phyloP scores from a whole-genome alignment of 177 flowering plant species.

The Viscum album region DNA sequence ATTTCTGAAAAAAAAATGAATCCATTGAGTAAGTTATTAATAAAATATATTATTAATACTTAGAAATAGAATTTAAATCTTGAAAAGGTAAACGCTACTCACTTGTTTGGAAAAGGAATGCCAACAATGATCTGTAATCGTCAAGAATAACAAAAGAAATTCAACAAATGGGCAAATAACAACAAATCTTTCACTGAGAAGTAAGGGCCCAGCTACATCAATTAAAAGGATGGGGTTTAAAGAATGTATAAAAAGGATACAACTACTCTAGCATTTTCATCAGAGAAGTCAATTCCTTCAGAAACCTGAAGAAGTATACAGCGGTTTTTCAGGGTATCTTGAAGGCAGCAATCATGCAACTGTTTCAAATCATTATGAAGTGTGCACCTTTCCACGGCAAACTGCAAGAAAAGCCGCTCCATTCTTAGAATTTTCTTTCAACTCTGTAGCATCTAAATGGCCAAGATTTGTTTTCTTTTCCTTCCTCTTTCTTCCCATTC shows the following conservation, averaged over 20 bases:
- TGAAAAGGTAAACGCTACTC: constrained; percentile 17
- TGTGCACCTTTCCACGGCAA: constrained; percentile 84
- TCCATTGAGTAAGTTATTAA: background rate
- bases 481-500: constrained; percentile 40
- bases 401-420: constrained; percentile 96
- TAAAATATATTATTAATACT: background rate
- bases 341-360: background rate
- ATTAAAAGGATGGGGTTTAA: no score
- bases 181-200: background rate
- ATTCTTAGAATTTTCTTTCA: constrained; percentile 15
- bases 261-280: constrained; percentile 87
- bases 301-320: constrained; percentile 62
- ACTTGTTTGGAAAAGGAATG: constrained; percentile 91
- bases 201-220: no score
- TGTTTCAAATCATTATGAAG: background rate
- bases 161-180: background rate
- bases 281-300: constrained; percentile 94
- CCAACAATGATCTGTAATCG: constrained; percentile 72
- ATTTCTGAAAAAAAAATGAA: constrained; percentile 28
- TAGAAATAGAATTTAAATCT: background rate
- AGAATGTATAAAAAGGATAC: constrained; percentile 56
- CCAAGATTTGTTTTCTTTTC: constrained; percentile 27
- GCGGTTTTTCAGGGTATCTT: background rate
- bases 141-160: constrained; percentile 28
- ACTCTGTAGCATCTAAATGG: constrained; percentile 13